Conservation (phyloP, 371 early-diverging fungal species). For the Dichotomocladium elegans region DNA sequence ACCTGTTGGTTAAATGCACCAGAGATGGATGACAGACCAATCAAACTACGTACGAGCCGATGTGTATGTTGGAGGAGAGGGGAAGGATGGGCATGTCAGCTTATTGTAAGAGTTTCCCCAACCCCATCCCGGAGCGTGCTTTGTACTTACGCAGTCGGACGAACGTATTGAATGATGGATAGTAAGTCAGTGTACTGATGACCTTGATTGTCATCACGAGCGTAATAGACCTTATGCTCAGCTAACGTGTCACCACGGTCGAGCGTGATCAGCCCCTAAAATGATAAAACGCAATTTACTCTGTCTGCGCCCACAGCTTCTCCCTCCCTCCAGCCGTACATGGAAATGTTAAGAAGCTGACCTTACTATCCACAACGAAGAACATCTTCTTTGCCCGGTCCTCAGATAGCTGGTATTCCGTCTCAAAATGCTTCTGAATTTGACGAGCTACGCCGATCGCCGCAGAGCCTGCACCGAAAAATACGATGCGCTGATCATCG, state of each 20-base stretch:
- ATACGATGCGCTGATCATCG: constrained; percentile 77
- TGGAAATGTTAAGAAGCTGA: no score
- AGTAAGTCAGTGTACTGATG: constrained; percentile 64
- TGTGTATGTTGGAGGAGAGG: no score
- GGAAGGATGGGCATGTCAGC: no score
- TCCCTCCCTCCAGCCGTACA: not conserved
- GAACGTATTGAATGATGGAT: constrained; percentile 71
- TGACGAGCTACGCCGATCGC: constrained; percentile 90
- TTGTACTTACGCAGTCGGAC: constrained; percentile 57
- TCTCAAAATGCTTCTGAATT: constrained; percentile 72
- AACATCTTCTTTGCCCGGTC: constrained; percentile 74
- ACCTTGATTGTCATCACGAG: constrained; percentile 74
- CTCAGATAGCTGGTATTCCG: constrained; percentile 61
- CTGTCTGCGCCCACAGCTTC: no score
- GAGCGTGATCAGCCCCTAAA: constrained; percentile 65
- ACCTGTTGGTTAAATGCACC: constrained; percentile 67
- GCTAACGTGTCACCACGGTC: constrained; percentile 87
- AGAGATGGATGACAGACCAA: constrained; percentile 78
- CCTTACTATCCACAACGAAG: constrained; percentile 85
- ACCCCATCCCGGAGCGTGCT: no score
- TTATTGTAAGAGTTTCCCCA: not conserved
- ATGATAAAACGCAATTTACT: no score
- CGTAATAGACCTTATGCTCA: constrained; percentile 78
- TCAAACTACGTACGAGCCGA: constrained; percentile 40
- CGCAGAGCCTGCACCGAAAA: constrained; percentile 87